Percentiles rank a stretch among this genome's conserved stretches.
Conservation (phyloP, 1,284 basidiomycete species). For the Kwoniella shivajii region DNA sequence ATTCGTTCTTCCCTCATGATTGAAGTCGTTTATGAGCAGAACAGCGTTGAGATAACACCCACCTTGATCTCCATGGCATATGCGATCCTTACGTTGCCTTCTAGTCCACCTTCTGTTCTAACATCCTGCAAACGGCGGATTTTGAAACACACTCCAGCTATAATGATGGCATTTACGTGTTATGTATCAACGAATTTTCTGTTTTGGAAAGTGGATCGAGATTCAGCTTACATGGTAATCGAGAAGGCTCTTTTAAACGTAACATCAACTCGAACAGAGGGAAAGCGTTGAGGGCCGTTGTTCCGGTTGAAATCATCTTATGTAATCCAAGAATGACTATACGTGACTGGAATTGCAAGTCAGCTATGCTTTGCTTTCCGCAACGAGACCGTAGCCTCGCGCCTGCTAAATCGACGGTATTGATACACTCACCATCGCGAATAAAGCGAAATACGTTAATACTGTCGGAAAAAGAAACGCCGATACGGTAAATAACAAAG, state of each 20-base stretch:
- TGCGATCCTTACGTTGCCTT: not conserved
- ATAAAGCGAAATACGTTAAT: conserved; percentile 78
- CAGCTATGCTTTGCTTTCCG: not conserved
- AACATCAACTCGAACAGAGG: conserved; percentile 87
- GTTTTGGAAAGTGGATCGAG: not conserved
- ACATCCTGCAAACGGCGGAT: not conserved
- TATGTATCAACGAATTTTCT: no score
- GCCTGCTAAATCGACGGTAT: not conserved
- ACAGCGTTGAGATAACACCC: not conserved
- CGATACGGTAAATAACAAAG: conserved; percentile 88
- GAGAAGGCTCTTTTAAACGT: conserved; percentile 77
- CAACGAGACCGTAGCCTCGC: not conserved
- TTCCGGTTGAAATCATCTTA: conserved; percentile 64
- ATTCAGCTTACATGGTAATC: conserved; percentile 69
- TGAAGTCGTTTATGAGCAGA: not conserved
- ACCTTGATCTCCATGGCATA: conserved; percentile 18
- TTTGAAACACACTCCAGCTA: conserved; percentile 4
- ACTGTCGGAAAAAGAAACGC: conserved; percentile 91
- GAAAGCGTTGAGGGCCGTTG: conserved; percentile 84
- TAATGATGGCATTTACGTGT: not conserved
- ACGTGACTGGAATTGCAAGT: conserved; percentile 57
- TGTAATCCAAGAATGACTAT: conserved; percentile 64
- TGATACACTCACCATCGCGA: conserved; percentile 67
- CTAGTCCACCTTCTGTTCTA: not conserved
- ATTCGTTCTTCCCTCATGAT: no score